phyloP scores from a whole-genome alignment of 2,329 filamentous ascomycete species.

The Aspergillus neotritici region DNA sequence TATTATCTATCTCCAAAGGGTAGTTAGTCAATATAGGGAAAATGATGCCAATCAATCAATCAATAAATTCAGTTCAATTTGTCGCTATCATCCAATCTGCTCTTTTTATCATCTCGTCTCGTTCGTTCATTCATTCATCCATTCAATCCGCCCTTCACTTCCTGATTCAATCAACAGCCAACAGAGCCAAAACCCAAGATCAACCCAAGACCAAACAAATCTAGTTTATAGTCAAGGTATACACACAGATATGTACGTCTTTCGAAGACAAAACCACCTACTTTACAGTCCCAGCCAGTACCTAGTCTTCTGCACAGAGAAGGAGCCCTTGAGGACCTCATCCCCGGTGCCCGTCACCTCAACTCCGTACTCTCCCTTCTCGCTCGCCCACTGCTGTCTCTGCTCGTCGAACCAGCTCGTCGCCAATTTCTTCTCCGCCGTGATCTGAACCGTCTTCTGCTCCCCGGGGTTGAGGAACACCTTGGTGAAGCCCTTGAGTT shows the following conservation, averaged over 20 bases:
- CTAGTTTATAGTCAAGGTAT: too few species aligned
- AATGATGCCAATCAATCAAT: too few species aligned
- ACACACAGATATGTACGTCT: neutral
- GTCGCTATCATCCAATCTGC: too few species aligned
- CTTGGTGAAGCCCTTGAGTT: slow-evolving; percentile 63
- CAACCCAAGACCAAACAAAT: too few species aligned
- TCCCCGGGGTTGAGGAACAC: slow-evolving; percentile 57
- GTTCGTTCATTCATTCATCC: too few species aligned
- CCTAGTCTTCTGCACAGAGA: slow-evolving; percentile 56
- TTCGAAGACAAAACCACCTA: neutral
- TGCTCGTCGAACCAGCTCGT: slow-evolving; percentile 67
- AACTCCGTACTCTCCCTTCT: slow-evolving; percentile 61
- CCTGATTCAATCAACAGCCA: too few species aligned
- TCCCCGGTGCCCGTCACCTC: slow-evolving; percentile 54
- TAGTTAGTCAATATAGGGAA: too few species aligned
- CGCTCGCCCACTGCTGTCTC: slow-evolving; percentile 58
- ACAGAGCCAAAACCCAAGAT: too few species aligned
- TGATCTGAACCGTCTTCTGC: slow-evolving; percentile 52
- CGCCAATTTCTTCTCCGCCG: slow-evolving; percentile 57
- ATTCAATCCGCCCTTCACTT: too few species aligned
- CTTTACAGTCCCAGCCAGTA: slow-evolving; percentile 62
- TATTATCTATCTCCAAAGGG: too few species aligned
- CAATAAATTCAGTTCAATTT: too few species aligned
- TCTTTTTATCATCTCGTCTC: too few species aligned
- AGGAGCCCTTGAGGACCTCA: slow-evolving; percentile 47